Conservation (phyloP, 2,329 filamentous ascomycete genomes). For the Endoconidiophora polonica region DNA sequence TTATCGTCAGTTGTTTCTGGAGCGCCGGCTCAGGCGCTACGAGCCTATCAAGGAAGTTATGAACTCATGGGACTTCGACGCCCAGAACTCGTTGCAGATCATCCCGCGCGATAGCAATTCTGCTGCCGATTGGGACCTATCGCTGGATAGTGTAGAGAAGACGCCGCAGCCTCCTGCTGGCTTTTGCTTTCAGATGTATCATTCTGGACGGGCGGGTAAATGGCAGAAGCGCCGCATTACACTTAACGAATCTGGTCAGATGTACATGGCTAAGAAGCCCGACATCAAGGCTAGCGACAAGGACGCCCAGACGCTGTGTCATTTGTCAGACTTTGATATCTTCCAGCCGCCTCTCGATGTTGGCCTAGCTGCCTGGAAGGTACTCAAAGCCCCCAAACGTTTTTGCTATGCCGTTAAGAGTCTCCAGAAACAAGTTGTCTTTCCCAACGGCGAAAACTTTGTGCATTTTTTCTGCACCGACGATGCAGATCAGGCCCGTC, state of each 20-base stretch:
- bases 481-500: slow-evolving; percentile 46
- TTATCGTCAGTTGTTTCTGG: slow-evolving; percentile 59
- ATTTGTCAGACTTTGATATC: slow-evolving; percentile 83
- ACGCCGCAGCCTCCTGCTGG: slow-evolving; percentile 43
- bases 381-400: slow-evolving; percentile 69
- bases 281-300: slow-evolving; percentile 44
- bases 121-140: slow-evolving; percentile 43
- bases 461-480: slow-evolving; percentile 84
- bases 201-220: slow-evolving; percentile 66
- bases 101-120: slow-evolving; percentile 43
- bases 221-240: slow-evolving; percentile 79
- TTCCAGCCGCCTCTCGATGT: slow-evolving; percentile 48
- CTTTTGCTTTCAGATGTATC: slow-evolving; percentile 55
- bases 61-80: slow-evolving; percentile 81
- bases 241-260: slow-evolving; percentile 57
- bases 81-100: slow-evolving; percentile 51
- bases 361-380: slow-evolving; percentile 29
- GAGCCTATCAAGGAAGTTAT: slow-evolving; percentile 75
- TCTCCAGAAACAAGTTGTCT: slow-evolving; percentile 74
- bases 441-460: slow-evolving; percentile 67
- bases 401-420: slow-evolving; percentile 81
- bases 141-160: slow-evolving; percentile 44
- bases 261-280: slow-evolving; percentile 51
- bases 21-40: slow-evolving; percentile 69
- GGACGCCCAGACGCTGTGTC: slow-evolving; percentile 55